Conservation (phyloP, 352 stramenopile genomes). For the Phytophthora niederhauseri region DNA sequence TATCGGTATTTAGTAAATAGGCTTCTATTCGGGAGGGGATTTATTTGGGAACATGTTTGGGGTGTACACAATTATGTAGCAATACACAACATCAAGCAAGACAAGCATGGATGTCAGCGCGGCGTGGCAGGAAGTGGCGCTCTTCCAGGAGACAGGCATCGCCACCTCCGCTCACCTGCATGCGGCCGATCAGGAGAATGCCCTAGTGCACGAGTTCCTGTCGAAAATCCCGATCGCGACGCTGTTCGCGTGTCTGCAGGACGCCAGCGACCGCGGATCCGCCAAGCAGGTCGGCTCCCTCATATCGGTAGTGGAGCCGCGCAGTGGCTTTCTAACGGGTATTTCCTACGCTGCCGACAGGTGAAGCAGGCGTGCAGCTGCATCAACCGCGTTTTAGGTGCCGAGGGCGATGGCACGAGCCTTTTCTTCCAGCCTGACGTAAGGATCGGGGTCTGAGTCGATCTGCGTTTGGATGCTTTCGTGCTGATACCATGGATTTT, state of each 20-base stretch:
- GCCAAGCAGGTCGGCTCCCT: slow-evolving; percentile 54
- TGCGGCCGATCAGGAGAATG: slow-evolving; percentile 46
- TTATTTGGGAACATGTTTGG: too few relatives aligned
- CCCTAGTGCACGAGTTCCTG: slow-evolving; percentile 69
- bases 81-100: neutral
- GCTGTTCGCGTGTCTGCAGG: slow-evolving; percentile 80
- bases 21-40: too few relatives aligned
- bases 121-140: slow-evolving; percentile 61
- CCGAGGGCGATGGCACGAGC: slow-evolving; percentile 48
- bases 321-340: neutral
- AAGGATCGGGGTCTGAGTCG: slow-evolving; percentile 5
- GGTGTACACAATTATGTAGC: neutral
- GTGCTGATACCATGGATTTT: neutral
- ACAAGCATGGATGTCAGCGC: slow-evolving; percentile 46
- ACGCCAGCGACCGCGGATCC: slow-evolving; percentile 69
- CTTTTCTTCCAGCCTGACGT: slow-evolving; percentile 83
- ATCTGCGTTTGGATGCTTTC: neutral
- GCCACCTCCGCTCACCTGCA: slow-evolving; percentile 56
- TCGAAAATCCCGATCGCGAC: slow-evolving; percentile 61
- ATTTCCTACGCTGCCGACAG: slow-evolving; percentile 31
- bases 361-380: slow-evolving; percentile 75
- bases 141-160: slow-evolving; percentile 69
- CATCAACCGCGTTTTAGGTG: slow-evolving; percentile 76
- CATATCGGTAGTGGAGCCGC: too few relatives aligned
- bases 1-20: too few relatives aligned